Evolutionary conservation across 768 basidiomycete species (phyloP), one percentile per base, ranked within the genome.

Genomic region (Hortiboletus flavorubellus): DNA sequence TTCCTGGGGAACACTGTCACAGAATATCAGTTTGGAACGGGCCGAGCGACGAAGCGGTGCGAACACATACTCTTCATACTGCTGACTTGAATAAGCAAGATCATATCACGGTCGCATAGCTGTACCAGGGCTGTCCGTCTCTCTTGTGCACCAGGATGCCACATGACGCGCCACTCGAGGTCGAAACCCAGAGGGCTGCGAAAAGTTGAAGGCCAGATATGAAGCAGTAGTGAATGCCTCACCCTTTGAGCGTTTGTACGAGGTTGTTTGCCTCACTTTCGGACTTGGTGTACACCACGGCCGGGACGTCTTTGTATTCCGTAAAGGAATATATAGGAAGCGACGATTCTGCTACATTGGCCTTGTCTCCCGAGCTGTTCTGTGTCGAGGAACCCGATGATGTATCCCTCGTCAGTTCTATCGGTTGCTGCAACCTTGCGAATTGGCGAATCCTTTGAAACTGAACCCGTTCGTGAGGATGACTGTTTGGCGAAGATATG

Each of bases 121-220:
- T 82, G 80, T 1, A 81, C 74, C 3, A 80, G 64, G 0, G 80
- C 77, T 2, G 76, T 74, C 33, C 70, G 67, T 46, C 73, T 66
- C 51, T 73, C 72, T 34, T 64, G 55, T 8, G 68, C 65, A 33
- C 69, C 63, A 4, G 64, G 65, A n/a, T 66, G 59, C 49, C 68
- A 72, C 43, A 63, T 60, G 18, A 78, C 71, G 15, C 70, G 66
- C 80, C 80, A 81, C 60, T 81, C 80, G 40, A 81, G 68, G 64
- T 81, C 80, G 30, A 81, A 78, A 8, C 81, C 80, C 10, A 81
- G 42, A 9, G 80, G 75, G 2, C 79, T 80, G 33, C 8, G 40
- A 34, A 52, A 53, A 15, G 3, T 12, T 15, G 10, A 46, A 41
- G 3, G 23, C 12, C 31, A 44, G 39, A 33, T 3, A 26, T 7